Base-by-base conservation (phyloP, 441 rosid genomes). In the Theobroma grandiflorum region DNA sequence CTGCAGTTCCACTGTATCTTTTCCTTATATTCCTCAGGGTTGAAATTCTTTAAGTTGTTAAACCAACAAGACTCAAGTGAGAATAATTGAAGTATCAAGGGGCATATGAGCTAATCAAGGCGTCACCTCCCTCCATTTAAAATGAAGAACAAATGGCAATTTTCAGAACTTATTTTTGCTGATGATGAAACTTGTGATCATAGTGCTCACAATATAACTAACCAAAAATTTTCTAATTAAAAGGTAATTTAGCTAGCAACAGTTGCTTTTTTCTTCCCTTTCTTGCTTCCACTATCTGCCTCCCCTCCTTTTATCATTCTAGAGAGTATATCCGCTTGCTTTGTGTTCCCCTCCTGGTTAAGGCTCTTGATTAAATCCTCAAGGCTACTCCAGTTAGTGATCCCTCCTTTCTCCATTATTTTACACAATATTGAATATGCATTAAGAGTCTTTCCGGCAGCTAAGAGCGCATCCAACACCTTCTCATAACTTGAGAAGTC, bases 371-470 rank as follows among this genome's bases (percentile, higher is more conserved):
- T 96, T 86, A 96, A 84, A 74, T 91, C 91, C 50, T 89, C 86
- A 6, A 85, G 84, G 87, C 93, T 94, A 71, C 93, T 87, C 97
- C 97, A 93, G 64, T 93, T 90, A 16, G 84, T 77, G 67, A 18
- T 74, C 73, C 93, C 93, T 78, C 95, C 95, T 86, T 91, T 94
- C 90, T 81, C 91, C 91, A 89, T 79, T 72, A 94, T 88, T 86
- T 96, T 96, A 86, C 92, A 91, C 82, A 96, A 81, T 76, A 94
- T 85, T 0, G 99, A 94, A 87, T 92, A 94, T n/a, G 99, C 95
- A 82, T 92, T 93, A 55, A 94, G 89, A 53, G 99, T 96, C 89
- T 96, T 96, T 61, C 99, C 99, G 0, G 91, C 89, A 31, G 88
- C 88, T 38, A 96, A 83, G 75, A 94, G 96, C 64, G 94, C 91